These are phyloP conservation scores for Lasiosphaeriaceae sp. DNA, from an alignment of 495 filamentous ascomycete genomes.

Conservation along the genomic window DNA sequence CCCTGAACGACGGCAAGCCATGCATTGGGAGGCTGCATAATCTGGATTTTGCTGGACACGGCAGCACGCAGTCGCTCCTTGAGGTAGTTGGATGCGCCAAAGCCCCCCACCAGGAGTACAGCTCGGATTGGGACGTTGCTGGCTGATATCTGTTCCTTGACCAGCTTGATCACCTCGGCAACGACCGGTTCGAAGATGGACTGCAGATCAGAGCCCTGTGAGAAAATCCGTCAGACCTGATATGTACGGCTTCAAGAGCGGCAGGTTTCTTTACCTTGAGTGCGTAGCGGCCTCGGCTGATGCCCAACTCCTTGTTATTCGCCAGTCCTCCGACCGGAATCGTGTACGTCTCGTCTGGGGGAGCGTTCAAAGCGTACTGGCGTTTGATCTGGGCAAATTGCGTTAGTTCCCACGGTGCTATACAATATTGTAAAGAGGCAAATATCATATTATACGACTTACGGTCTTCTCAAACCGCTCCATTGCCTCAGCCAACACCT, in stretches of 20 bases:
- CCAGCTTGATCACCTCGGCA: constrained; percentile 52
- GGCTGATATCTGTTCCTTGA: constrained; percentile 53
- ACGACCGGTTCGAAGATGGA: constrained; percentile 57
- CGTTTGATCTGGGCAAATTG: constrained; percentile 21
- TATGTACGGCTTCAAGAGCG: not conserved
- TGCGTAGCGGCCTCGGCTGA: constrained; percentile 25
- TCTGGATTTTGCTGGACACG: constrained; percentile 33
- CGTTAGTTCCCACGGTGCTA: not conserved
- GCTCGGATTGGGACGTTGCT: constrained; percentile 44
- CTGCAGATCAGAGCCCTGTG: constrained; percentile 36
- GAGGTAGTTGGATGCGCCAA: constrained; percentile 65
- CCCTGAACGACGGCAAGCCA: constrained; percentile 49
- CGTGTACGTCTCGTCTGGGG: constrained; percentile 25
- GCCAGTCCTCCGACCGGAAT: constrained; percentile 31
- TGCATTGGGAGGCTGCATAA: constrained; percentile 60
- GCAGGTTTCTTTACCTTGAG: constrained; percentile 16
- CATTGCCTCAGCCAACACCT: constrained; percentile 33
- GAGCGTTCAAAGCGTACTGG: constrained; percentile 22
- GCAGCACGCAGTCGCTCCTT: constrained; percentile 49
- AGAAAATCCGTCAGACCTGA: constrained; percentile 12
- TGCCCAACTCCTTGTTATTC: constrained; percentile 24
- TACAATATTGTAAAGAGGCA: not conserved
- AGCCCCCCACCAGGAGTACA: constrained; percentile 69
- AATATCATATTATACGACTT: not conserved
- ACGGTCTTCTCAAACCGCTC: constrained; percentile 34